Percentiles rank a stretch among this genome's conserved stretches.
phyloP scores from a whole-genome alignment of 2,329 filamentous ascomycete species.

The Diplodia corticola region DNA sequence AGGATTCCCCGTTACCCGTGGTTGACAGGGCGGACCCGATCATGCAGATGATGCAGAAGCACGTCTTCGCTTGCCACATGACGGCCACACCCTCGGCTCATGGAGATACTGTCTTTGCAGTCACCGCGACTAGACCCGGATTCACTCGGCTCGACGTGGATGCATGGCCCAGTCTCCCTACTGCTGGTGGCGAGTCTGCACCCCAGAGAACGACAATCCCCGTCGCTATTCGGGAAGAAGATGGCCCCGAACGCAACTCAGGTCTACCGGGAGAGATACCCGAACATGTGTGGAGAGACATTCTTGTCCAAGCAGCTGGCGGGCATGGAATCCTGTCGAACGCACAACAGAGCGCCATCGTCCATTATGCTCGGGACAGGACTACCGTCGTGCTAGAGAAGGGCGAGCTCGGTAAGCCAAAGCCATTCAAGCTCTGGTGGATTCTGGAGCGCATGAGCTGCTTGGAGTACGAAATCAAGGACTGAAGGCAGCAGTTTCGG shows the following conservation, averaged over 20 bases:
- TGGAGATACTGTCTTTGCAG: not conserved
- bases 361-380: conserved; percentile 38
- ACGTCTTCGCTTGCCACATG: not conserved
- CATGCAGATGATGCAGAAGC: conserved; percentile 12
- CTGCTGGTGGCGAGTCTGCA: not conserved
- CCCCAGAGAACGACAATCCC: not conserved
- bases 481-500: not conserved
- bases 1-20: conserved; percentile 2
- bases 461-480: conserved; percentile 36
- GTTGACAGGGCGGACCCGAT: conserved; percentile 18
- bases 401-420: conserved; percentile 38
- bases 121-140: not conserved
- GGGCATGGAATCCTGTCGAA: conserved; percentile 33
- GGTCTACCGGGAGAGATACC: conserved; percentile 33
- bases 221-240: not conserved
- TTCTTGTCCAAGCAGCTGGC: conserved; percentile 31
- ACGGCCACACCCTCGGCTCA: not conserved
- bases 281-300: conserved; percentile 33
- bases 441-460: conserved; percentile 43
- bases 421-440: conserved; percentile 40
- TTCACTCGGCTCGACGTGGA: not conserved
- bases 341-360: conserved; percentile 34
- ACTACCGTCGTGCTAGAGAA: conserved; percentile 24
- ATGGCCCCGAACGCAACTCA: conserved; percentile 26
- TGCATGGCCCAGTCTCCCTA: not conserved